These are phyloP conservation scores for Venturia oleaginea DNA, from an alignment of 2,329 filamentous ascomycete species.

Conservation along the genomic window DNA sequence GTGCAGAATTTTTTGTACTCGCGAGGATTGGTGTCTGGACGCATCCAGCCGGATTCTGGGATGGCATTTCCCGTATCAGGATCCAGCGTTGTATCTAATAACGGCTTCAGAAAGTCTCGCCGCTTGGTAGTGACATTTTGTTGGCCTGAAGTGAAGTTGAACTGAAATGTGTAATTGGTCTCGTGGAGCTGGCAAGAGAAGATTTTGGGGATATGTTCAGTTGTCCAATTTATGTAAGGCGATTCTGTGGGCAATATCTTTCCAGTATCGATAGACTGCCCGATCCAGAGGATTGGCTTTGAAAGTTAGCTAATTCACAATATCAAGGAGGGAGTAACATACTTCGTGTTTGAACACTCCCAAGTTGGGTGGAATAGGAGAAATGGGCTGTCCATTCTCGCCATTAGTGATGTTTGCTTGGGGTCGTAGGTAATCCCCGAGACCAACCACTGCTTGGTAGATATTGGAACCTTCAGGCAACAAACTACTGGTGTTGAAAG, in stretches of 20 bases:
- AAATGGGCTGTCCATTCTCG: constrained; percentile 20
- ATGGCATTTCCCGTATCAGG: constrained; percentile 15
- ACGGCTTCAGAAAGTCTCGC: constrained; percentile 23
- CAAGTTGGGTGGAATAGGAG: constrained; percentile 22
- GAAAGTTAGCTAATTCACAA: constrained; percentile 5
- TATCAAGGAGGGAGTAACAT: not conserved
- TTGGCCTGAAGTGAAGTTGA: constrained; percentile 22
- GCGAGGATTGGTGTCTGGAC: constrained; percentile 18
- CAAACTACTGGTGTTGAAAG: constrained; percentile 24
- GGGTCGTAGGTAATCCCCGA: constrained; percentile 24
- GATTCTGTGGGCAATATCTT: constrained; percentile 19
- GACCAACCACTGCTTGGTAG: constrained; percentile 25
- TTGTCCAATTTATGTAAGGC: constrained; percentile 23
- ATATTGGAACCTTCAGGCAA: constrained; percentile 25
- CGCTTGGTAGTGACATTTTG: constrained; percentile 21
- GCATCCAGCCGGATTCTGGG: constrained; percentile 21
- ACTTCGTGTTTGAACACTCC: constrained; percentile 22
- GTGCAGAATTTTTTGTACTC: constrained; percentile 25
- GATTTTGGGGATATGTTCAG: constrained; percentile 26
- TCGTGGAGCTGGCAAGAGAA: constrained; percentile 28
- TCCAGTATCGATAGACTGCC: constrained; percentile 25
- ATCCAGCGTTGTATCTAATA: constrained; percentile 24
- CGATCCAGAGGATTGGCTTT: constrained; percentile 29
- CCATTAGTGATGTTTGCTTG: constrained; percentile 20
- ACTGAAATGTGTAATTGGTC: constrained; percentile 28